These are phyloP conservation scores for Leptomonas seymouri DNA, from an alignment of 208 protist genomes.

Conservation along the genomic window DNA sequence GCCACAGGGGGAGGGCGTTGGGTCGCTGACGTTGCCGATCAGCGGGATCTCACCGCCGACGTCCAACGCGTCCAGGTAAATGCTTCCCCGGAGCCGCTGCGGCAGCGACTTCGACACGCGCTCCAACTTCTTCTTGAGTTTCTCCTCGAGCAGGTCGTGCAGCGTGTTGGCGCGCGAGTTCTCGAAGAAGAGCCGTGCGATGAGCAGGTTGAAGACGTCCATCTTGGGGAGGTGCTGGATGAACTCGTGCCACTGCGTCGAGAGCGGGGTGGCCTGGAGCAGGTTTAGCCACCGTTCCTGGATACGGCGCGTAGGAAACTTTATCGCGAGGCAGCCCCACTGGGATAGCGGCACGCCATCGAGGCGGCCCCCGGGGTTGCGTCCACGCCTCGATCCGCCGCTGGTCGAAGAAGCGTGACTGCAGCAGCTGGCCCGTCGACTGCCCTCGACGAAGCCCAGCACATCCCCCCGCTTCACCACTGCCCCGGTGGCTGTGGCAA, in stretches of 20 bases:
- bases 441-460: neutral
- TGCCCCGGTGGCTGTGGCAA: neutral
- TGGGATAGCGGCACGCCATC: constrained; percentile 34
- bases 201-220: constrained; percentile 80
- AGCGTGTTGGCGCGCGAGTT: constrained; percentile 69
- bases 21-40: constrained; percentile 68
- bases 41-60: constrained; percentile 84
- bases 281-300: constrained; percentile 88
- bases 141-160: constrained; percentile 61
- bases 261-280: constrained; percentile 60
- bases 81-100: constrained; percentile 63
- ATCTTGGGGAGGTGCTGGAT: constrained; percentile 59
- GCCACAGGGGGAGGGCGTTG: constrained; percentile 43
- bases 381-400: neutral
- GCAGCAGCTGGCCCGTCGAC: neutral
- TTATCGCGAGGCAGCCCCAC: constrained; percentile 70
- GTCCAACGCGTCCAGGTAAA: constrained; percentile 61
- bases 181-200: constrained; percentile 85
- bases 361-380: neutral
- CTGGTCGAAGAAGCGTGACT: neutral
- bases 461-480: neutral
- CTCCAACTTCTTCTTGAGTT: constrained; percentile 72
- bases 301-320: constrained; percentile 77
- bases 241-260: constrained; percentile 68
- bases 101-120: constrained; percentile 66